Conservation (phyloP, 441 rosid genomes). For the Gossypium trilobum region DNA sequence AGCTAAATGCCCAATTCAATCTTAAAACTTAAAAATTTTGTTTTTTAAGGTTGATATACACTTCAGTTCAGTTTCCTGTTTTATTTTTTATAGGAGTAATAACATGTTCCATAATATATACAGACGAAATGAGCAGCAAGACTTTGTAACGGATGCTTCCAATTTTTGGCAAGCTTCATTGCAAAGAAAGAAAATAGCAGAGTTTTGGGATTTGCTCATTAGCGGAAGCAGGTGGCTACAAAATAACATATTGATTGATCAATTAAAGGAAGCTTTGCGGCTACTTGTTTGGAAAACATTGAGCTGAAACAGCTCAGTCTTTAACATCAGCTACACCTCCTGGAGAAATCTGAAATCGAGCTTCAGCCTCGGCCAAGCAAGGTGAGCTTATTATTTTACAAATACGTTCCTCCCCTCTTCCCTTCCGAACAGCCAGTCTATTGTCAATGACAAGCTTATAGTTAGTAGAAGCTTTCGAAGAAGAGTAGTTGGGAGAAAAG, state of each 20-base stretch:
- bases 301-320: slow-evolving; percentile 8
- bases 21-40: no score
- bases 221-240: neutral
- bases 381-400: slow-evolving; percentile 97
- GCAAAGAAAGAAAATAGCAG: neutral
- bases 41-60: no score
- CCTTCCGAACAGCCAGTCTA: slow-evolving; percentile 85
- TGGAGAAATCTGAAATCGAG: slow-evolving; percentile 71
- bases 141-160: neutral
- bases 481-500: neutral
- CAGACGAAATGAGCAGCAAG: neutral
- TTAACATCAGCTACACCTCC: slow-evolving; percentile 63
- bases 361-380: slow-evolving; percentile 89
- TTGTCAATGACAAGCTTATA: neutral
- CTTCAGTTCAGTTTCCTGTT: no score
- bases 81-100: no score
- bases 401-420: slow-evolving; percentile 93
- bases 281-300: neutral
- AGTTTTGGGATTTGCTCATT: neutral
- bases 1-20: no score
- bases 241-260: neutral
- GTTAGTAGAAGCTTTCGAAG: neutral
- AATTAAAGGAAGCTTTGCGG: neutral
- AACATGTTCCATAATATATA: neutral
- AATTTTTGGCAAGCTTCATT: neutral